These are phyloP conservation scores for Excoecaria cochinchinensis DNA, from an alignment of 345 rosid genomes.

Conservation along the genomic window DNA sequence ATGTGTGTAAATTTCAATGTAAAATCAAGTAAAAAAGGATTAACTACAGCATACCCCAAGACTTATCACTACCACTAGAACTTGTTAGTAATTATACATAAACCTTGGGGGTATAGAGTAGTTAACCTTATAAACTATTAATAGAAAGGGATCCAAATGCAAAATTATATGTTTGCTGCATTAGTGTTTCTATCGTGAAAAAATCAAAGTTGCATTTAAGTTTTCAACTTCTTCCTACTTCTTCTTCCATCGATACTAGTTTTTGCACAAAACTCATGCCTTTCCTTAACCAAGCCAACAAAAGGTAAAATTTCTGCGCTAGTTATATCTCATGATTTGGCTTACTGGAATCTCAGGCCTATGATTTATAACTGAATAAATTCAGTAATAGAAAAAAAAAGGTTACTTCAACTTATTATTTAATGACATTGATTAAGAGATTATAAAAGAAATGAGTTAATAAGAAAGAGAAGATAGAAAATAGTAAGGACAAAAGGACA, in stretches of 20 bases:
- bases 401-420: background rate
- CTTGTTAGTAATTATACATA: too few relatives aligned
- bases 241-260: background rate
- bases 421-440: too few relatives aligned
- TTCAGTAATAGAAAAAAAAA: background rate
- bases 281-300: background rate
- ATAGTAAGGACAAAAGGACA: constrained; percentile 13
- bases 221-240: background rate
- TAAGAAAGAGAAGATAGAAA: background rate
- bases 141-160: too few relatives aligned
- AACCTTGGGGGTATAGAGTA: too few relatives aligned
- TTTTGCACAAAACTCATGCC: background rate
- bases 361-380: background rate
- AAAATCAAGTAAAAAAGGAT: too few relatives aligned
- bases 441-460: too few relatives aligned
- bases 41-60: too few relatives aligned
- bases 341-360: background rate
- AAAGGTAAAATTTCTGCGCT: background rate
- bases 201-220: background rate
- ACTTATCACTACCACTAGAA: too few relatives aligned
- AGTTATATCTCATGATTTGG: background rate
- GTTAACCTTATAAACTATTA: too few relatives aligned
- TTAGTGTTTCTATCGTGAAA: too few relatives aligned
- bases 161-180: too few relatives aligned
- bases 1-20: too few relatives aligned